Conservation (phyloP, 1,284 basidiomycete genomes). For the Ganoderma meredithae region DNA sequence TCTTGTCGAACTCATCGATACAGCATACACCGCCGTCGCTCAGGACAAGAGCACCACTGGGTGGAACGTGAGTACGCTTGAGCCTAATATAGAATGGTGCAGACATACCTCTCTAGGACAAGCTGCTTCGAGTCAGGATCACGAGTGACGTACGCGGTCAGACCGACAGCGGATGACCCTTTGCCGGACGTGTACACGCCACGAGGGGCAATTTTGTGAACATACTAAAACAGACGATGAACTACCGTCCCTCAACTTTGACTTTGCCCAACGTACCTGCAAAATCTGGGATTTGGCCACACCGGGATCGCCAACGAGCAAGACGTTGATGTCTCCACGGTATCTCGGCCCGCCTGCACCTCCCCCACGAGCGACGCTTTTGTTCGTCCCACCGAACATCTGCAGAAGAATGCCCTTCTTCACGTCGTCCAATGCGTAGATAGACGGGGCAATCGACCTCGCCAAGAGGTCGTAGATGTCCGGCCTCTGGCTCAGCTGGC, state of each 20-base stretch:
- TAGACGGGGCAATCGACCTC: conserved; percentile 89
- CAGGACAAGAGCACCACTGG: conserved; percentile 92
- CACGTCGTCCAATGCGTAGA: conserved; percentile 99
- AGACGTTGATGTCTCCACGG: conserved; percentile 96
- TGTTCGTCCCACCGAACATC: conserved; percentile 97
- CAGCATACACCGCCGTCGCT: conserved; percentile 99
- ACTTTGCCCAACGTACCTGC: conserved; percentile 60
- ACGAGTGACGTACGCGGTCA: conserved; percentile 97
- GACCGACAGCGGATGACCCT: conserved; percentile 97
- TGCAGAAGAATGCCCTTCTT: conserved; percentile 98
- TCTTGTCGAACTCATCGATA: conserved; percentile 99
- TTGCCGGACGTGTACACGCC: conserved; percentile 98
- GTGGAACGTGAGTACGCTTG: conserved; percentile 14
- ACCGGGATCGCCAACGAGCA: conserved; percentile 98
- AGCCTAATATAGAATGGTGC: neutral
- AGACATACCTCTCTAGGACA: conserved; percentile 87
- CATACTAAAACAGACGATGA: conserved; percentile 68
- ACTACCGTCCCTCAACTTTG: neutral
- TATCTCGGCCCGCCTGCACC: conserved; percentile 96
- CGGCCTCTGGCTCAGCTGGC: conserved; percentile 74
- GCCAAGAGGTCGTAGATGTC: conserved; percentile 92
- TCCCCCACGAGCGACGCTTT: conserved; percentile 91
- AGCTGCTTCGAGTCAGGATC: conserved; percentile 98
- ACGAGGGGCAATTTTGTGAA: conserved; percentile 97
- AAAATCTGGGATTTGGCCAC: conserved; percentile 97